Percentiles rank a stretch among this genome's conserved stretches.
These are phyloP conservation scores for Centella asiatica DNA, from an alignment of 129 eudicot genomes.

Conservation along the genomic window DNA sequence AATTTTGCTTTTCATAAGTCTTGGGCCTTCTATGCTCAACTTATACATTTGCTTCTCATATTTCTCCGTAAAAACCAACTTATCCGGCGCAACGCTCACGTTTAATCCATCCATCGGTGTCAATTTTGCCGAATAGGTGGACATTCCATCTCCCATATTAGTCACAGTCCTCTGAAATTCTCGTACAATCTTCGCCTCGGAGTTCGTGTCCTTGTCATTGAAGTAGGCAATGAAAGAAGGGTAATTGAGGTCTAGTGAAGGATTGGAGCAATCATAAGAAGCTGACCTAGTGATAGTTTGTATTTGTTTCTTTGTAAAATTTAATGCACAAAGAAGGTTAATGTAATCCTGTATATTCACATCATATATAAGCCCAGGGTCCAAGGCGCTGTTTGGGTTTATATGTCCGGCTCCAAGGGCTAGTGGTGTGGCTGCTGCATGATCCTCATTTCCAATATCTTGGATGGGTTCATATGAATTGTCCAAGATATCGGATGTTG, in stretches of 20 bases:
- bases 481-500: conserved; percentile 8
- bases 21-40: conserved; percentile 3
- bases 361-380: conserved; percentile 21
- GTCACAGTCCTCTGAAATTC: conserved; percentile 12
- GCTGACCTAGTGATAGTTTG: conserved; percentile 14
- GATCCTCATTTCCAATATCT: background rate
- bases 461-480: conserved; percentile 5
- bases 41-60: conserved; percentile 15
- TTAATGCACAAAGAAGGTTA: conserved; percentile 18
- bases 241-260: conserved; percentile 18
- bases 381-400: conserved; percentile 19
- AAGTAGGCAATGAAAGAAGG: conserved; percentile 21
- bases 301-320: conserved; percentile 14
- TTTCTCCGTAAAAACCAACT: conserved; percentile 9
- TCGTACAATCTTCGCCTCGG: background rate
- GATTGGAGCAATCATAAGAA: conserved; percentile 11
- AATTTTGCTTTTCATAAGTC: background rate
- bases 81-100: conserved; percentile 3
- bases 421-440: conserved; percentile 14
- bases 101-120: background rate
- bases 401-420: conserved; percentile 22
- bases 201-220: background rate
- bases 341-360: conserved; percentile 14
- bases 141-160: conserved; percentile 8
- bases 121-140: background rate